Conservation (phyloP, 148 eudicot genomes). For the Cornus controversa region DNA sequence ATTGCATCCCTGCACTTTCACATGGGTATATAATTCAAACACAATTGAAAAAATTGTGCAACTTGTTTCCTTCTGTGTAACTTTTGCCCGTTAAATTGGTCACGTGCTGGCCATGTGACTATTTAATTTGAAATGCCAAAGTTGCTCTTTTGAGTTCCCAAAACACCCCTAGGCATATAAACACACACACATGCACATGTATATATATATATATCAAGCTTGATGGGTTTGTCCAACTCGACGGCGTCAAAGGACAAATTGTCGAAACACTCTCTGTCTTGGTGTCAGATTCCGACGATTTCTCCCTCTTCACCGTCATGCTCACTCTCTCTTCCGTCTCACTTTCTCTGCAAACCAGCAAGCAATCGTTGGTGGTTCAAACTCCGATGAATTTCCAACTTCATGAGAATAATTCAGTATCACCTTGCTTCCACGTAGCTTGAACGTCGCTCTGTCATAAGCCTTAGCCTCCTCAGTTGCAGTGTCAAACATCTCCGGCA, state of each 20-base stretch:
- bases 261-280: conserved; percentile 9
- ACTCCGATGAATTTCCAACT: conserved; percentile 5
- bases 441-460: conserved; percentile 41
- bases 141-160: no score
- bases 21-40: no score
- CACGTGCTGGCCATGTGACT: no score
- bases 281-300: neutral
- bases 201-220: no score
- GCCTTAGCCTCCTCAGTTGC: conserved; percentile 44
- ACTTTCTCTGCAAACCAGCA: conserved; percentile 9
- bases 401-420: conserved; percentile 40
- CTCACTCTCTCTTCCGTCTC: neutral
- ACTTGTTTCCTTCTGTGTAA: no score
- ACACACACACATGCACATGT: no score
- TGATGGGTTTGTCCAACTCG: conserved; percentile 49
- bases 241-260: conserved; percentile 41
- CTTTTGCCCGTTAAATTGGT: no score
- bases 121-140: no score
- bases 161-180: no score
- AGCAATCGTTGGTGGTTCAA: neutral
- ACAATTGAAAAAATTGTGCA: no score
- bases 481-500: conserved; percentile 42
- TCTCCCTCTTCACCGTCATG: conserved; percentile 21
- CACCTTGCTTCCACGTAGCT: conserved; percentile 39
- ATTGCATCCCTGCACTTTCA: no score